Evolutionary conservation across 1,284 basidiomycete species (phyloP), one percentile per base, ranked within the genome.

Genomic region (Ganoderma meredithae): DNA sequence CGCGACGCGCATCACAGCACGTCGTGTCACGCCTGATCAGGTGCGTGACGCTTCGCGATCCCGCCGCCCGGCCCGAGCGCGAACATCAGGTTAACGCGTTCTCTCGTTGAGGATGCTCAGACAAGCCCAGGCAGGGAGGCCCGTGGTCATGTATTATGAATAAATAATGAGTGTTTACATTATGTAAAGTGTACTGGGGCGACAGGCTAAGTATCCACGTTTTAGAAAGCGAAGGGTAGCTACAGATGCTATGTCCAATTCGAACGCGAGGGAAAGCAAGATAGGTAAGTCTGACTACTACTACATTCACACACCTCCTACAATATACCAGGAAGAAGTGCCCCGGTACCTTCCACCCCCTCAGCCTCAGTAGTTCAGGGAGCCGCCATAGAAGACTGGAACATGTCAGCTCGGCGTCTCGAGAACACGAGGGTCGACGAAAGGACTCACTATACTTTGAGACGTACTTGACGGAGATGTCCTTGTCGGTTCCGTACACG

Each of bases 381-480:
- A 69, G 15, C 73, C 73, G 27, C 73, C 73, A 56, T 74, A 74
- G 69, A 73, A 74, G 65, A 72, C 73, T 74, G 33, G 22, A 15
- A 56, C 15, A 64, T 31, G 44, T n/a, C 17, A 22, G 12, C 4
- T 5, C 17, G 1, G 5, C n/a, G 4, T 4, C 22, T 22, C 15
- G 3, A 39, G 22, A 41, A 10, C 12, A 39, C 10, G 22, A 22
- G 58, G 7, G 10, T 19, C 22, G 22, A 47, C 12, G 25, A 12
- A 1, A 22, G 7, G 13, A 73, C 77, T 73, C 61, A 78, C 78
- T 74, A 69, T 80, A 80, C 65, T 76, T 77, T 47, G 79, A 70
- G 31, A 70, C 68, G 64, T 80, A 80, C 63, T 76, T 75, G 44
- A 80, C 77, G 3, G 74, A 76, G 33, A 79, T 73, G 67, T 78